Evolutionary conservation across 257 asterid species (phyloP).

Genomic region (Lycium barbarum): DNA sequence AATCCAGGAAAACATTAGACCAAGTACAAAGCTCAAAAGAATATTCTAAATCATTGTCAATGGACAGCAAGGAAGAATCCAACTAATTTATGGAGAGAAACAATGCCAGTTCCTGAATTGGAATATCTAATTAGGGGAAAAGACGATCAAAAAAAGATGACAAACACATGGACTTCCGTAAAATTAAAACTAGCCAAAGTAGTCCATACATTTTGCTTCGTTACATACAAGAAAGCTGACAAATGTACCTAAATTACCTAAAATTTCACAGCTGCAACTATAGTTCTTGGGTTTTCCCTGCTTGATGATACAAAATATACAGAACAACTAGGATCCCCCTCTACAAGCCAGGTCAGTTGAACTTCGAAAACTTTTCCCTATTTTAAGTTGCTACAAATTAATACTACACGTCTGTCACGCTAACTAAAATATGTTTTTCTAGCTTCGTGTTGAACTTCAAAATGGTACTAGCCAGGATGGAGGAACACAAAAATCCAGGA

Average conservation of each 20-base stretch:
- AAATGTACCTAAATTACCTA: slow-evolving; percentile 25
- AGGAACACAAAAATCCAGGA: neutral
- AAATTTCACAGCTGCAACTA: slow-evolving; percentile 16
- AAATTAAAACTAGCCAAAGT: neutral
- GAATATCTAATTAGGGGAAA: neutral
- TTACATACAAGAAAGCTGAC: slow-evolving; percentile 13
- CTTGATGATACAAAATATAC: slow-evolving; percentile 24
- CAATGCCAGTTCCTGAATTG: neutral
- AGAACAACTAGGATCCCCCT: slow-evolving; percentile 15
- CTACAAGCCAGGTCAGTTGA: slow-evolving; percentile 14
- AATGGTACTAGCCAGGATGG: neutral
- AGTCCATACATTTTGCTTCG: slow-evolving; percentile 12
- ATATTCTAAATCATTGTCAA: neutral
- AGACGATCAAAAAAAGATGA: neutral
- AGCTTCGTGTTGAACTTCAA: neutral
- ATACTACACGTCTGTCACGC: neutral
- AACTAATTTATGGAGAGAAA: neutral
- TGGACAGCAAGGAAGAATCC: slow-evolving; percentile 11
- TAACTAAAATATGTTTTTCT: neutral
- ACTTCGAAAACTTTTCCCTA: neutral
- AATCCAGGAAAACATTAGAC: neutral
- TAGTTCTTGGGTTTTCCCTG: neutral
- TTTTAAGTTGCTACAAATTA: slow-evolving; percentile 1
- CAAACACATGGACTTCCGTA: neutral
- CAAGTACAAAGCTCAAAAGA: neutral